These are phyloP conservation scores for Pleurotus cornucopiae DNA, from an alignment of 768 basidiomycete genomes.

Conservation along the genomic window DNA sequence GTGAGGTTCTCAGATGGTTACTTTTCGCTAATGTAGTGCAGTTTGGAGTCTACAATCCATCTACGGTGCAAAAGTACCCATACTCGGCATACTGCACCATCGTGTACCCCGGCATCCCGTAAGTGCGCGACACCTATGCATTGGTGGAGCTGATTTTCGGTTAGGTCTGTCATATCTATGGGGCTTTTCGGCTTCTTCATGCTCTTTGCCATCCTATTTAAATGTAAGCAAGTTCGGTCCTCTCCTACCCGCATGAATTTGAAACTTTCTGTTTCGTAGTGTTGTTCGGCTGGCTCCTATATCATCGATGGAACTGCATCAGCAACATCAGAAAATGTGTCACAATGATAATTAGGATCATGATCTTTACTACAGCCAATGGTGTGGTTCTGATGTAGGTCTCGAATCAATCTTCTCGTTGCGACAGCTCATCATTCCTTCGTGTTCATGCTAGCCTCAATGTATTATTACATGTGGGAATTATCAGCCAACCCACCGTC, in stretches of 20 bases:
- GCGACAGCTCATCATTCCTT: too few species aligned
- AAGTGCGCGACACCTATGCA: not conserved
- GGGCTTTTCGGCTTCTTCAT: not conserved
- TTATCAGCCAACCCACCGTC: not conserved
- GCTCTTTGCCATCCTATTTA: not conserved
- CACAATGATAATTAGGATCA: not conserved
- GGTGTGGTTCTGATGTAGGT: not conserved
- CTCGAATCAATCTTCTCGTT: too few species aligned
- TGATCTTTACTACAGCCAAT: not conserved
- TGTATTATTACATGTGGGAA: not conserved
- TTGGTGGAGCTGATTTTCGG: not conserved
- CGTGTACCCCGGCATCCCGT: not conserved
- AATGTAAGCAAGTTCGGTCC: not conserved
- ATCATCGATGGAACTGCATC: not conserved
- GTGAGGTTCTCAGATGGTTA: not conserved
- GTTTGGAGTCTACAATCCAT: not conserved
- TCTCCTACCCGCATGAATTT: not conserved
- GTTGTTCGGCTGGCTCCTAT: not conserved
- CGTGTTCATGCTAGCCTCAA: not conserved
- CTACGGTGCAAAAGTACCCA: not conserved
- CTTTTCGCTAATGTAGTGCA: not conserved
- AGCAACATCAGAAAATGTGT: not conserved
- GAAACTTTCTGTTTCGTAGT: not conserved
- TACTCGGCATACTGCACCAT: not conserved
- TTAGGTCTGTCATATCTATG: not conserved